A percentile compares a stretch with the other conserved stretches of the same genome.
These are phyloP conservation scores for Caryopteris hybrid DNA, from an alignment of 305 asterid genomes.

Conservation along the genomic window DNA sequence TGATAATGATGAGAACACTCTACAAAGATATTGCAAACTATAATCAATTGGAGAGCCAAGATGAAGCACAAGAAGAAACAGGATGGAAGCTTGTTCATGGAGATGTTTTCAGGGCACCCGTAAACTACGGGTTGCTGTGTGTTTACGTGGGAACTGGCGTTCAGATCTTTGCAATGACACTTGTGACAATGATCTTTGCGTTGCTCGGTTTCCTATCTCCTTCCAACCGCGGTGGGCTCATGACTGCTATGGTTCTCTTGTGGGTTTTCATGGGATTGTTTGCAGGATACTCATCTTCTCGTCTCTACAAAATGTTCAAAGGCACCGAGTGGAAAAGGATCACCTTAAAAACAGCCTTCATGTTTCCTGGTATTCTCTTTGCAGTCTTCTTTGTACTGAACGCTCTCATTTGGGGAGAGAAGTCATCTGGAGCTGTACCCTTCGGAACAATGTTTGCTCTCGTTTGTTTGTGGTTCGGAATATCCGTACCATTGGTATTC, in stretches of 20 bases:
- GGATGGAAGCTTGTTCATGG: slow-evolving; percentile 99
- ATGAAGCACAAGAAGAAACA: slow-evolving; percentile 95
- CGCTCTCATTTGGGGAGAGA: slow-evolving; percentile 90
- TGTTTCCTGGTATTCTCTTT: slow-evolving; percentile 91
- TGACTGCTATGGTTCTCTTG: slow-evolving; percentile 92
- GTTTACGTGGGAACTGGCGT: slow-evolving; percentile 91
- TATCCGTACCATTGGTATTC: slow-evolving; percentile 85
- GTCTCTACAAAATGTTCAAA: slow-evolving; percentile 76
- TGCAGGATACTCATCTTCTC: slow-evolving; percentile 87
- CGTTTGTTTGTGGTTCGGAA: slow-evolving; percentile 89
- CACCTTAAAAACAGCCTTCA: slow-evolving; percentile 80
- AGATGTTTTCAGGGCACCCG: slow-evolving; percentile 79
- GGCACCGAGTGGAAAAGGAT: slow-evolving; percentile 90
- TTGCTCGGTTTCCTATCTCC: slow-evolving; percentile 90
- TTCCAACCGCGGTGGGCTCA: slow-evolving; percentile 91
- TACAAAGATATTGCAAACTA: slow-evolving; percentile 87
- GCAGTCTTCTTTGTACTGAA: slow-evolving; percentile 74
- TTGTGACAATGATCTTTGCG: slow-evolving; percentile 88
- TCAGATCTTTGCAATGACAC: slow-evolving; percentile 84
- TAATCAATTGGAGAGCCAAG: slow-evolving; percentile 89
- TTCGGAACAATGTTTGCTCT: slow-evolving; percentile 98
- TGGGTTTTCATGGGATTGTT: slow-evolving; percentile 97
- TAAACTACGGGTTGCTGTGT: slow-evolving; percentile 71
- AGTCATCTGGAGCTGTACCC: slow-evolving; percentile 95
- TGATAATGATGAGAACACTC: slow-evolving; percentile 97